Percentiles rank a stretch among this genome's conserved stretches.
These are phyloP conservation scores for Coemansia aciculifera DNA, from an alignment of 192 early-diverging fungal genomes.

Conservation along the genomic window DNA sequence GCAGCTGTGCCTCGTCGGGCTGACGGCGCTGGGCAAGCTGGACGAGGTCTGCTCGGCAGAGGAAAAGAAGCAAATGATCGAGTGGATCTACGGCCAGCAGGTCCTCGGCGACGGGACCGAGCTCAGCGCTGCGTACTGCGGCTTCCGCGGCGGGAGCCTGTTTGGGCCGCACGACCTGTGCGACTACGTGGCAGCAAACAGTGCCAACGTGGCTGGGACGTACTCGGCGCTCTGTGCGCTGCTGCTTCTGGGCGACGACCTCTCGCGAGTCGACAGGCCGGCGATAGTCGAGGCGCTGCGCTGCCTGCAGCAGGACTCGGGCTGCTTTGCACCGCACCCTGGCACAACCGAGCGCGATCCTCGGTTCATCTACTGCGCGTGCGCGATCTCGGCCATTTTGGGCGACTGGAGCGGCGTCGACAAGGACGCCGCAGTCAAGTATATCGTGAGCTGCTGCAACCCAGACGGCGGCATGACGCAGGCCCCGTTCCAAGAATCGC, in stretches of 20 bases:
- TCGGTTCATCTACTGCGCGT: slow-evolving; percentile 91
- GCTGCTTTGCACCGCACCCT: slow-evolving; percentile 73
- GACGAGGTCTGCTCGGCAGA: slow-evolving; percentile 56
- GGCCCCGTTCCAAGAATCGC: slow-evolving; percentile 76
- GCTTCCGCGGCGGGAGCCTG: slow-evolving; percentile 59
- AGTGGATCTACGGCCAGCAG: slow-evolving; percentile 98
- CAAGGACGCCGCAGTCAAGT: slow-evolving; percentile 43
- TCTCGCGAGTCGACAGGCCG: slow-evolving; percentile 73
- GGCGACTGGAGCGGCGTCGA: slow-evolving; percentile 92
- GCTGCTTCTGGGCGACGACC: slow-evolving; percentile 85
- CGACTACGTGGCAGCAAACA: slow-evolving; percentile 37
- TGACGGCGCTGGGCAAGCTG: slow-evolving; percentile 77
- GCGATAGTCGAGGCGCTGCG: slow-evolving; percentile 65
- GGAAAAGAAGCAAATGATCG: slow-evolving; percentile 71
- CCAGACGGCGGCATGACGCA: slow-evolving; percentile 71
- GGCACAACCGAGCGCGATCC: slow-evolving; percentile 81
- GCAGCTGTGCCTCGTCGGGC: slow-evolving; percentile 77
- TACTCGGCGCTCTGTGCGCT: slow-evolving; percentile 86
- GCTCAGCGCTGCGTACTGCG: slow-evolving; percentile 32
- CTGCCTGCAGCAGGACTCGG: slow-evolving; percentile 71
- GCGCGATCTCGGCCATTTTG: slow-evolving; percentile 75
- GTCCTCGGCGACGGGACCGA: slow-evolving; percentile 43
- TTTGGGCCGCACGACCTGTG: slow-evolving; percentile 41
- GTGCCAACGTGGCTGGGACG: slow-evolving; percentile 74
- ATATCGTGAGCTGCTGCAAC: slow-evolving; percentile 38